Evolutionary conservation across 305 asterid genomes (phyloP).

Genomic region (Rubia peregrina): DNA sequence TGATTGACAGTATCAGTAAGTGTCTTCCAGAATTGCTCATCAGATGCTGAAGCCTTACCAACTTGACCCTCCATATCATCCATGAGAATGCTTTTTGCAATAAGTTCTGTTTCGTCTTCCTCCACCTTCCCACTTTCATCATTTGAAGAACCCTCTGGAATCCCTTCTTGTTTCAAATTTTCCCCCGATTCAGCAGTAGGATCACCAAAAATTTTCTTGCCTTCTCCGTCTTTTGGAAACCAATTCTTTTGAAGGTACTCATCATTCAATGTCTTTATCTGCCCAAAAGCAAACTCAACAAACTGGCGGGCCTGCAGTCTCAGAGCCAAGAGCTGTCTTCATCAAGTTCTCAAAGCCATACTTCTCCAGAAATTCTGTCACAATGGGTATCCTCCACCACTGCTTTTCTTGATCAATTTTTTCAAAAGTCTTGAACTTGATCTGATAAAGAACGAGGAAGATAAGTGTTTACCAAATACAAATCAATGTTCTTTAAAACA

Average conservation of each 20-base stretch:
- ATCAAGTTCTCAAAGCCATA: constrained; percentile 72
- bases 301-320: constrained; percentile 85
- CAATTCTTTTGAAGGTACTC: constrained; percentile 48
- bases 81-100: constrained; percentile 18
- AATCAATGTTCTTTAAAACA: not conserved
- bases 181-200: constrained; percentile 18
- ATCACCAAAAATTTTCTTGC: constrained; percentile 16
- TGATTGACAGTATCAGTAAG: constrained; percentile 60
- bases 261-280: constrained; percentile 62
- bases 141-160: constrained; percentile 23
- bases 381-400: constrained; percentile 92
- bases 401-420: constrained; percentile 80
- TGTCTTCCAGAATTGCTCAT: constrained; percentile 69
- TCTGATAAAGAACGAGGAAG: constrained; percentile 37
- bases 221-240: constrained; percentile 31
- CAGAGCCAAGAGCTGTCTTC: constrained; percentile 74
- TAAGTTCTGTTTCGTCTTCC: constrained; percentile 15
- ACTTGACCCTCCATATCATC: constrained; percentile 23
- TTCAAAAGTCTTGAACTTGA: constrained; percentile 79
- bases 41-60: constrained; percentile 41
- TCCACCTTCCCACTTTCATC: constrained; percentile 24
- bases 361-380: constrained; percentile 72
- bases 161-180: constrained; percentile 19
- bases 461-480: not conserved
- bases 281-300: constrained; percentile 91